phyloP scores from a whole-genome alignment of 352 stramenopile species.

The Elongisporangium anandrum region DNA sequence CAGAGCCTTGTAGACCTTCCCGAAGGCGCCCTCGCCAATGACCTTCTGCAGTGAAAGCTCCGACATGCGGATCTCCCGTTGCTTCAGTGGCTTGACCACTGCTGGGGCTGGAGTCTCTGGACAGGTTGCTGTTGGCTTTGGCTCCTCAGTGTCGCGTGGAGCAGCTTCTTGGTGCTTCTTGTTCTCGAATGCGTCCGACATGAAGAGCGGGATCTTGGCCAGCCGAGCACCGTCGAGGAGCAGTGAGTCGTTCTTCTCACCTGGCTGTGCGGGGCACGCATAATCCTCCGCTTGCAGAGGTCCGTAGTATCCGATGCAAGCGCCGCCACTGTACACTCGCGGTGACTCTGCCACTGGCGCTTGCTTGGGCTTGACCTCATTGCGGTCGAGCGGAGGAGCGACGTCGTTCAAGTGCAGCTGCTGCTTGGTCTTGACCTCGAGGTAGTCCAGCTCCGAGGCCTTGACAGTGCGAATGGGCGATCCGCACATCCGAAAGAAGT shows the following conservation, averaged over 20 bases:
- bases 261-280: neutral
- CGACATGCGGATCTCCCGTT: slow-evolving; percentile 52
- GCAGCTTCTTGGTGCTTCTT: slow-evolving; percentile 22
- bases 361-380: slow-evolving; percentile 14
- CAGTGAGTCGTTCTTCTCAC: neutral
- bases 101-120: slow-evolving; percentile 4
- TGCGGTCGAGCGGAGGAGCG: slow-evolving; percentile 27
- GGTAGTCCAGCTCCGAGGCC: slow-evolving; percentile 32
- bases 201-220: slow-evolving; percentile 59
- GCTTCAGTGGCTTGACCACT: slow-evolving; percentile 23
- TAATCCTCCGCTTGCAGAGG: neutral
- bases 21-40: slow-evolving; percentile 78
- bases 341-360: neutral
- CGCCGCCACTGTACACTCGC: neutral
- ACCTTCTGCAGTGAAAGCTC: slow-evolving; percentile 52
- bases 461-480: slow-evolving; percentile 72
- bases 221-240: slow-evolving; percentile 48
- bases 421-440: slow-evolving; percentile 26
- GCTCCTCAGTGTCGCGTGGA: slow-evolving; percentile 8
- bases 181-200: slow-evolving; percentile 41
- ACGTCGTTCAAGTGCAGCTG: slow-evolving; percentile 17
- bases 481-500: slow-evolving; percentile 74
- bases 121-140: neutral
- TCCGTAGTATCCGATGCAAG: neutral
- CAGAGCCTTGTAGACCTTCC: slow-evolving; percentile 63